Evolutionary conservation across 495 filamentous ascomycete genomes (phyloP).

Genomic region (Talaromyces trachyspermus): DNA sequence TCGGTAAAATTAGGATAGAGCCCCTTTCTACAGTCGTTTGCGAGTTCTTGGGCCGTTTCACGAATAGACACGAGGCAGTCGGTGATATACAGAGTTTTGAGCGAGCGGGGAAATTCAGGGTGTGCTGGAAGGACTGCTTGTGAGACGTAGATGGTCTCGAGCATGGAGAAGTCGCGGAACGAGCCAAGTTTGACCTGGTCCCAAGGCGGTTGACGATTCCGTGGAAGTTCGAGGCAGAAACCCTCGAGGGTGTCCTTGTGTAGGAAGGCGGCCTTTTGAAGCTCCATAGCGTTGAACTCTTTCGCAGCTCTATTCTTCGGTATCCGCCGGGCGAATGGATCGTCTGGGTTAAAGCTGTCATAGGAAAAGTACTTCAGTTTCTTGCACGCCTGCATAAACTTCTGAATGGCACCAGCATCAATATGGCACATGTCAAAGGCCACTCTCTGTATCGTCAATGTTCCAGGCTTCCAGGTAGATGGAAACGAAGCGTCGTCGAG

Average conservation of each 20-base stretch:
- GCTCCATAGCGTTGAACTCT: slow-evolving; percentile 15
- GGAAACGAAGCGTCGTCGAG: slow-evolving; percentile 10
- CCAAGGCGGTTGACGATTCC: neutral
- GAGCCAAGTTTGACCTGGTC: slow-evolving; percentile 13
- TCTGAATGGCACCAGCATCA: slow-evolving; percentile 11
- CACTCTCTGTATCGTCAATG: slow-evolving; percentile 7
- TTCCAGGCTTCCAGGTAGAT: slow-evolving; percentile 9
- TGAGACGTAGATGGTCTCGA: slow-evolving; percentile 14
- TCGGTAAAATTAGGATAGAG: slow-evolving; percentile 13
- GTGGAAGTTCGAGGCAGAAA: slow-evolving; percentile 12
- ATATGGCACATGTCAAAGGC: slow-evolving; percentile 12
- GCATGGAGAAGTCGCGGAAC: slow-evolving; percentile 16
- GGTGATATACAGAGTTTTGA: slow-evolving; percentile 13
- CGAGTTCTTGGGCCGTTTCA: slow-evolving; percentile 15
- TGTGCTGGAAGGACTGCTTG: slow-evolving; percentile 16
- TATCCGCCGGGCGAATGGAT: neutral
- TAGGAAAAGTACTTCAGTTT: slow-evolving; percentile 13
- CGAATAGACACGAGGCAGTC: slow-evolving; percentile 21
- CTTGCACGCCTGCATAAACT: slow-evolving; percentile 16
- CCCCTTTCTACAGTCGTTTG: slow-evolving; percentile 14
- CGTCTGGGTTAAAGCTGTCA: slow-evolving; percentile 10
- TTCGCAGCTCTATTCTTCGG: neutral
- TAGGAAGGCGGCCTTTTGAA: slow-evolving; percentile 12
- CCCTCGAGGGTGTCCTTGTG: slow-evolving; percentile 18
- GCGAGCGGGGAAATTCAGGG: slow-evolving; percentile 15